Base-by-base conservation (phyloP, 208 protist species). In the Crithidia fasciculata region DNA sequence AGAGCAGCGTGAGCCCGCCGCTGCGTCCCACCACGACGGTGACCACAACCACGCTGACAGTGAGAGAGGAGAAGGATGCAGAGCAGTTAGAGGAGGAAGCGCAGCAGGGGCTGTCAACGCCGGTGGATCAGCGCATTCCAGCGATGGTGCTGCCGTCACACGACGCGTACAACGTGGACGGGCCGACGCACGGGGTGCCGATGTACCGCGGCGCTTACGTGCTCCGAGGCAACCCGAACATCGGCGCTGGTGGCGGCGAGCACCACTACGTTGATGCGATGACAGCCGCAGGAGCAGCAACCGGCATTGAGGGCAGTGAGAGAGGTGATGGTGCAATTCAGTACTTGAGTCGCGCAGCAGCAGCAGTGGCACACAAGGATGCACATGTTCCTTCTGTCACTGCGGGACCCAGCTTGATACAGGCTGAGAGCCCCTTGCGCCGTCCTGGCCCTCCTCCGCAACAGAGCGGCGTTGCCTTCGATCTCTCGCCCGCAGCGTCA, bases 41-140 rank as follows among this genome's bases (percentile, higher is more conserved):
- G 28, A 12, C 50, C 50, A 55, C 50, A 55, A 55, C 16, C 0
- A 57, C 15, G 49, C 12, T 2, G 37, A 68, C 15, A 36, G 40
- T 2, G 28, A 55, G 9, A 45, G 7, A 55, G 5, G 4, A 45
- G 52, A 49, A 36, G n/a, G 5, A 3, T 5, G 18, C 41, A 28
- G 28, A 28, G 28, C 28, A 28, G 28, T 28, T 28, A 28, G 28
- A 28, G 28, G 28, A 28, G 1, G 28, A 1, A 28, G 28, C 28
- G 28, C 28, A 28, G 28, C 28, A 28, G 28, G 28, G 28, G 28
- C 57, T 58, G n/a, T 49, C 62, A 0, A 78, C 73, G 7, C 74
- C 74, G 57, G 59, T 69, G 41, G 43, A 69, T 56, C 74, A 78
- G 66, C 66, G 74, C 13, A 73, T 78, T 9, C 74, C 74, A 2